These are phyloP conservation scores for Eudorina sp. DNA, from an alignment of 139 green algal species.

Conservation along the genomic window DNA sequence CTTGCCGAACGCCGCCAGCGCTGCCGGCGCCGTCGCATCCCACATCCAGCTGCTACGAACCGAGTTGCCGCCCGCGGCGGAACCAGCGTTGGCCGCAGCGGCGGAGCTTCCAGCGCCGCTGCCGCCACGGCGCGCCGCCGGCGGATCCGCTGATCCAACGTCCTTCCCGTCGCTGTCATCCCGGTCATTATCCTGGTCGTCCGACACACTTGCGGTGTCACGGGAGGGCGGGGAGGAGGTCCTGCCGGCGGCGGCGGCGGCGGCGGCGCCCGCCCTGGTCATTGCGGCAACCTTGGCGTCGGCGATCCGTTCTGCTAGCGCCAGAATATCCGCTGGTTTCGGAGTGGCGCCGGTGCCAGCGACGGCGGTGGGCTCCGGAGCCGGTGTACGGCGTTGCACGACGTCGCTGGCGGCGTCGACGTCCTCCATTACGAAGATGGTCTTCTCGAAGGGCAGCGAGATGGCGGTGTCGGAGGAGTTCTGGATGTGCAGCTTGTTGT, in stretches of 20 bases:
- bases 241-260: background rate
- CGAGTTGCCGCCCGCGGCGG: too few species aligned
- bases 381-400: constrained; percentile 35
- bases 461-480: constrained; percentile 30
- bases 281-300: background rate
- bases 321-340: too few species aligned
- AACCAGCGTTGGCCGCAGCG: too few species aligned
- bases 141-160: too few species aligned
- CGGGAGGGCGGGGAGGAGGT: background rate
- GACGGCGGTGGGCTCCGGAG: too few species aligned
- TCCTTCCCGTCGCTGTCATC: background rate
- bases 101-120: too few species aligned
- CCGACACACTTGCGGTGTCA: background rate
- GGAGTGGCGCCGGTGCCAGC: too few species aligned
- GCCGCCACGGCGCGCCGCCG: too few species aligned
- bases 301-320: background rate
- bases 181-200: constrained; percentile 25
- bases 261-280: too few species aligned
- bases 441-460: constrained; percentile 62
- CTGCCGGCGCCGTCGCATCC: too few species aligned
- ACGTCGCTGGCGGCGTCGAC: constrained; percentile 59
- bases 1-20: too few species aligned
- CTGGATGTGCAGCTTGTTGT: constrained; percentile 45
- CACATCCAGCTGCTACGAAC: too few species aligned
- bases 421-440: constrained; percentile 75